phyloP scores from a whole-genome alignment of 257 asterid species.

The Thymus mandschuricus region DNA sequence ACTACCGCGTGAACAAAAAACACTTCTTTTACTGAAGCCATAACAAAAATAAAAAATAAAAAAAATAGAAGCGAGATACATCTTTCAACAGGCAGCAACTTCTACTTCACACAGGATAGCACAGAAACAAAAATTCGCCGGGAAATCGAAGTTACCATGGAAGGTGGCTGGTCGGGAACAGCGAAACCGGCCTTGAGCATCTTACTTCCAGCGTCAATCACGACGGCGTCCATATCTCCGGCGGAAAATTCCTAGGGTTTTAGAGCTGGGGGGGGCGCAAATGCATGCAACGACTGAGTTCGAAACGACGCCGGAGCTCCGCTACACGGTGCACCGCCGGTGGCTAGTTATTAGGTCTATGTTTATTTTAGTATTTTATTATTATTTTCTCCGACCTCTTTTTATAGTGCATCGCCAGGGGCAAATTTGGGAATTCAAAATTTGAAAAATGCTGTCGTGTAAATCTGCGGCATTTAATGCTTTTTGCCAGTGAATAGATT shows the following conservation, averaged over 20 bases:
- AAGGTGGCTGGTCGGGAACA: slow-evolving; percentile 93
- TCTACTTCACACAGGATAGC: not conserved
- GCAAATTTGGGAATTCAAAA: not conserved
- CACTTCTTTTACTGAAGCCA: not conserved
- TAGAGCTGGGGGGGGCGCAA: slow-evolving; percentile 15
- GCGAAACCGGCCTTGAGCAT: slow-evolving; percentile 92
- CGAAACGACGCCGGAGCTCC: slow-evolving; percentile 23
- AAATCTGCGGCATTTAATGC: not conserved
- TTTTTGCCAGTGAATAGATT: too few species aligned
- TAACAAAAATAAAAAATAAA: not conserved
- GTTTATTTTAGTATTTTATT: not conserved
- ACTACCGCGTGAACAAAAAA: not conserved
- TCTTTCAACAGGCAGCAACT: not conserved
- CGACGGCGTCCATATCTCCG: slow-evolving; percentile 84
- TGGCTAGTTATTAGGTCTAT: not conserved
- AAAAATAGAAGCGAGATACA: not conserved
- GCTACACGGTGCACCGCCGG: slow-evolving; percentile 11
- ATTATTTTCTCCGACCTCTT: not conserved
- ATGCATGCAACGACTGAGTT: slow-evolving; percentile 11
- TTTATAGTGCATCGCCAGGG: not conserved
- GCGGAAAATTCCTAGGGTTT: slow-evolving; percentile 3
- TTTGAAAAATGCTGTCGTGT: not conserved
- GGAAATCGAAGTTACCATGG: slow-evolving; percentile 55
- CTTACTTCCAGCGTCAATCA: slow-evolving; percentile 83
- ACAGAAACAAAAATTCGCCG: not conserved